Evolutionary conservation across 768 basidiomycete genomes (phyloP).

Genomic region (Suillus ampliporus): DNA sequence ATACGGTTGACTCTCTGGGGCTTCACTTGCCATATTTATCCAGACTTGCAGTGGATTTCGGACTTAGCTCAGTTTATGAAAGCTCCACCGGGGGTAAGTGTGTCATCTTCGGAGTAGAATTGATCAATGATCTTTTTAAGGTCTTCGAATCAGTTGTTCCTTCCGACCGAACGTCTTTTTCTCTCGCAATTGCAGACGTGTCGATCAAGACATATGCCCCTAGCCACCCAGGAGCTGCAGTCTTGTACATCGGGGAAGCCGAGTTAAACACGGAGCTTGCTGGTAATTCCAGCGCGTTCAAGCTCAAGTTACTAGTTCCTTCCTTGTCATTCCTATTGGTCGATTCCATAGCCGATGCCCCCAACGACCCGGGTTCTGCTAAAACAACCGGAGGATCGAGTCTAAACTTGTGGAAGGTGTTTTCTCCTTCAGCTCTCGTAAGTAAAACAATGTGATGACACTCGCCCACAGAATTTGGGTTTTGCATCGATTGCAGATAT

Average conservation of each 20-base stretch:
- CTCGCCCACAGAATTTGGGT: slow-evolving; percentile 52
- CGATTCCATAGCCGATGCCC: slow-evolving; percentile 53
- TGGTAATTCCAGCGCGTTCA: slow-evolving; percentile 64
- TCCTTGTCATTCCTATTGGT: slow-evolving; percentile 57
- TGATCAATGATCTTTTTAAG: slow-evolving; percentile 39
- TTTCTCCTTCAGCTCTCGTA: slow-evolving; percentile 24
- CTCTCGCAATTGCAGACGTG: slow-evolving; percentile 67
- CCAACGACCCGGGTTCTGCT: slow-evolving; percentile 22
- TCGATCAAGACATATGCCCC: slow-evolving; percentile 67
- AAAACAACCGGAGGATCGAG: slow-evolving; percentile 38
- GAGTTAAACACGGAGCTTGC: slow-evolving; percentile 77
- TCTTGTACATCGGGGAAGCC: slow-evolving; percentile 66
- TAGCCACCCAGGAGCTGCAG: slow-evolving; percentile 65
- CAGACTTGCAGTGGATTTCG: slow-evolving; percentile 65
- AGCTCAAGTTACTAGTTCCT: slow-evolving; percentile 54
- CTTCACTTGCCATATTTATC: slow-evolving; percentile 63
- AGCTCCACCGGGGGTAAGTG: slow-evolving; percentile 86
- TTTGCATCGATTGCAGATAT: slow-evolving; percentile 75
- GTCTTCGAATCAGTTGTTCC: slow-evolving; percentile 94
- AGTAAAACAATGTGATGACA: slow-evolving; percentile 13
- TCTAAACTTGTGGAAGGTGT: slow-evolving; percentile 69
- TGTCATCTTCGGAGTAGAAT: slow-evolving; percentile 7
- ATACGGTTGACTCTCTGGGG: slow-evolving; percentile 68
- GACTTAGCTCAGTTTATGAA: slow-evolving; percentile 72
- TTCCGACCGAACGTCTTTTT: slow-evolving; percentile 78